Conservation (phyloP, 441 rosid genomes). For the Syzygium malaccense region DNA sequence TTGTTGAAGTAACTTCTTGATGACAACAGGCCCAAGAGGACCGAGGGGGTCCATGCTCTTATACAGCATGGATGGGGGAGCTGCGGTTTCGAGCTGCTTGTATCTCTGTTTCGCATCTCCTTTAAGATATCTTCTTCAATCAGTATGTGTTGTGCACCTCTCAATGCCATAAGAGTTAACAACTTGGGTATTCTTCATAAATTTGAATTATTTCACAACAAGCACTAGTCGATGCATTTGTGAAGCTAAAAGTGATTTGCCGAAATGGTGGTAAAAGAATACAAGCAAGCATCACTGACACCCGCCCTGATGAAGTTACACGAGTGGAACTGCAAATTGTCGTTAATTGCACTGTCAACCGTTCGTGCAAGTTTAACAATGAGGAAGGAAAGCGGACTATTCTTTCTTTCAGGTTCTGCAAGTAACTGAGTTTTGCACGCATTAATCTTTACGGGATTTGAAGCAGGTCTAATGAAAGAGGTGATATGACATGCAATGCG, state of each 20-base stretch:
- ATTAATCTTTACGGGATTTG: neutral
- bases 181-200: neutral
- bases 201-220: neutral
- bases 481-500: neutral
- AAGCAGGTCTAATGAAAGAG: neutral
- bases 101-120: neutral
- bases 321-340: neutral
- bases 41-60: neutral
- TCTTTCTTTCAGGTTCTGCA: neutral
- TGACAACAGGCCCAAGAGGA: too few species aligned
- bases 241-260: neutral
- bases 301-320: neutral
- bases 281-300: neutral
- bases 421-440: neutral
- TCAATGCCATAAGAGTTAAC: neutral
- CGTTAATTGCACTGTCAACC: neutral
- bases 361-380: neutral
- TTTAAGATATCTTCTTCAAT: neutral
- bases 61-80: neutral
- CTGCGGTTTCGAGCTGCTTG: neutral
- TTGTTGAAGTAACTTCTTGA: neutral
- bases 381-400: neutral
- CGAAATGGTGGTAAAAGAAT: neutral
- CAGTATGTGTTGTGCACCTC: neutral
- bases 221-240: neutral